A percentile compares a stretch with the other conserved stretches of the same genome.
These are phyloP conservation scores for Yamadazyma kanchanaburiensis DNA, from an alignment of 1,139 yeast species.

Conservation along the genomic window DNA sequence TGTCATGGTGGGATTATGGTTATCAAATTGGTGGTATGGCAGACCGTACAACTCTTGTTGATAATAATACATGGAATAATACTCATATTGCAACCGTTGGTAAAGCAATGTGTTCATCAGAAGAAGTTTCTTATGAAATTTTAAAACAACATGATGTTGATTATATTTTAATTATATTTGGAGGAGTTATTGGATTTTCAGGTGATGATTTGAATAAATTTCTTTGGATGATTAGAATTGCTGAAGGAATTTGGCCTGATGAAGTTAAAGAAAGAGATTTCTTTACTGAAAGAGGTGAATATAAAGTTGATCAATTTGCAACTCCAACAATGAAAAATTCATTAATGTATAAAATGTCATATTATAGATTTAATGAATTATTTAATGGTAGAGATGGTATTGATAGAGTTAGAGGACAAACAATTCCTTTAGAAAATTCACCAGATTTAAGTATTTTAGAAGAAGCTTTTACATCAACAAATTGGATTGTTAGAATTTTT, in stretches of 20 bases:
- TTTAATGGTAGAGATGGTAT: slow-evolving; percentile 64
- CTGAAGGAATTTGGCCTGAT: slow-evolving; percentile 99
- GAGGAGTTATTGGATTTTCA: slow-evolving; percentile 89
- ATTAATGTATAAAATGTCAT: slow-evolving; percentile 93
- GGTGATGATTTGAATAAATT: slow-evolving; percentile 98
- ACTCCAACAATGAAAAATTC: slow-evolving; percentile 83
- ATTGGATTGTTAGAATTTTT: slow-evolving; percentile 95
- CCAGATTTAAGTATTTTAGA: slow-evolving; percentile 76
- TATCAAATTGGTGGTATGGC: slow-evolving; percentile 99
- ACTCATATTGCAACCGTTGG: slow-evolving; percentile 99
- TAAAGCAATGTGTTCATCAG: slow-evolving; percentile 91
- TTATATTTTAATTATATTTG: slow-evolving; percentile 88
- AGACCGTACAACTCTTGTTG: slow-evolving; percentile 96
- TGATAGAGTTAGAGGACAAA: slow-evolving; percentile 90
- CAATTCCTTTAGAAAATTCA: slow-evolving; percentile 52
- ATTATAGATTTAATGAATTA: slow-evolving; percentile 77
- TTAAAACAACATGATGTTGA: slow-evolving; percentile 92
- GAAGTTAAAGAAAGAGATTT: slow-evolving; percentile 83
- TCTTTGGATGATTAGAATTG: slow-evolving; percentile 97
- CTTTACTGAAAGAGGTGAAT: slow-evolving; percentile 85
- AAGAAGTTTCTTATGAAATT: slow-evolving; percentile 84
- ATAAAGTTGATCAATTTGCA: slow-evolving; percentile 79
- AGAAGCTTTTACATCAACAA: slow-evolving; percentile 93
- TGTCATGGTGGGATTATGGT: slow-evolving; percentile 99
- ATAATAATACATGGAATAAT: slow-evolving; percentile 99